Conservation (phyloP, 1,284 basidiomycete species). For the Mycena sp. region DNA sequence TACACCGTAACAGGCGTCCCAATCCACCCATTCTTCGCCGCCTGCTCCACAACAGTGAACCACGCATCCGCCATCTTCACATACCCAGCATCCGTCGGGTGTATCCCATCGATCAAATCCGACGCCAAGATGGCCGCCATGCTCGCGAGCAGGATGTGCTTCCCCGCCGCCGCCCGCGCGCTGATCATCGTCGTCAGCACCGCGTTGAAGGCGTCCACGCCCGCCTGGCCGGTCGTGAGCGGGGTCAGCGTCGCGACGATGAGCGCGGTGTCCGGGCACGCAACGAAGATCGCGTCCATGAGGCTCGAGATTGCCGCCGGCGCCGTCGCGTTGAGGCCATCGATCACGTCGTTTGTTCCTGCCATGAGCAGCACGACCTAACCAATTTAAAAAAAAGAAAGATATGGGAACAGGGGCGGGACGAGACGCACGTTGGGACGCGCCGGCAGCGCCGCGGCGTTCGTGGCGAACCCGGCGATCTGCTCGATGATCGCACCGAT, state of each 20-base stretch:
- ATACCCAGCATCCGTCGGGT: conserved; percentile 16
- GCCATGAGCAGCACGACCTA: conserved; percentile 22
- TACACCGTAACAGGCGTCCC: conserved; percentile 14
- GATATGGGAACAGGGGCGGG: neutral
- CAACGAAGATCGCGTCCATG: conserved; percentile 14
- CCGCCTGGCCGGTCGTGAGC: conserved; percentile 1
- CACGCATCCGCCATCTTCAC: conserved; percentile 21
- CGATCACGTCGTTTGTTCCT: conserved; percentile 18
- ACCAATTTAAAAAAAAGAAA: neutral
- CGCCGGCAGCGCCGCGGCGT: conserved; percentile 12
- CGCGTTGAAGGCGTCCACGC: conserved; percentile 12
- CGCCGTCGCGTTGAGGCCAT: neutral
- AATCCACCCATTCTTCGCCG: conserved; percentile 19
- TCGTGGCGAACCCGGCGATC: conserved; percentile 9
- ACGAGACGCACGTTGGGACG: conserved; percentile 14
- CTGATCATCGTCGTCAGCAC: conserved; percentile 5
- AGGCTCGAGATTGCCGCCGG: conserved; percentile 5
- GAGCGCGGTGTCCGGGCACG: conserved; percentile 15
- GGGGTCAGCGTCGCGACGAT: conserved; percentile 15
- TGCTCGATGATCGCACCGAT: conserved; percentile 14
- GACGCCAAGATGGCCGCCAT: neutral
- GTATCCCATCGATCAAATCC: conserved; percentile 9
- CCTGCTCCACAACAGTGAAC: conserved; percentile 17
- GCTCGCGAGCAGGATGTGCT: conserved; percentile 19
- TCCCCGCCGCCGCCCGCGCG: conserved; percentile 7